Conservation (phyloP, 257 asterid genomes). For the Avicennia marina region DNA sequence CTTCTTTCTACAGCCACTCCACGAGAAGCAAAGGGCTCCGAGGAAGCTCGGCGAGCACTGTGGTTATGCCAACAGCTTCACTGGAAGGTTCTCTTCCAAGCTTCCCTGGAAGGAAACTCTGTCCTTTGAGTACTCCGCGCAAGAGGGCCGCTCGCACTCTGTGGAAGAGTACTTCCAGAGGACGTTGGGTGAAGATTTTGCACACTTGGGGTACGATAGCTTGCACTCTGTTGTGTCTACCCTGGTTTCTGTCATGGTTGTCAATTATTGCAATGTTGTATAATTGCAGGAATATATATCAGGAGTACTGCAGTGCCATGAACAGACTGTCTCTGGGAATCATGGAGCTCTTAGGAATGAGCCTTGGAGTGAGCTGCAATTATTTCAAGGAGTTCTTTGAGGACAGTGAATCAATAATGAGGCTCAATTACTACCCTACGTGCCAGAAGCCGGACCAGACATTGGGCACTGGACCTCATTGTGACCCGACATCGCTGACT, state of each 20-base stretch:
- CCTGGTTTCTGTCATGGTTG: too few relatives aligned
- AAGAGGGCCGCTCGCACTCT: conserved; percentile 24
- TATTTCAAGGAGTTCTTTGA: conserved; percentile 50
- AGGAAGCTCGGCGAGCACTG: conserved; percentile 72
- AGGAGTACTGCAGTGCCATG: conserved; percentile 71
- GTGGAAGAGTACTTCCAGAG: conserved; percentile 55
- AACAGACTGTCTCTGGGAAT: conserved; percentile 65
- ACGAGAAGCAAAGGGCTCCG: conserved; percentile 54
- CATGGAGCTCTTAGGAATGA: conserved; percentile 77
- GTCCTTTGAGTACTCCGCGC: conserved; percentile 56
- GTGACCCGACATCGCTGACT: conserved; percentile 86
- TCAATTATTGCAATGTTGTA: background rate
- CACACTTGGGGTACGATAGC: conserved; percentile 47
- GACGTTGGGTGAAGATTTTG: conserved; percentile 49
- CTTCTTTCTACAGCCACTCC: conserved; percentile 62
- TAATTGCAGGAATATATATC: conserved; percentile 46
- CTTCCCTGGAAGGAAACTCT: conserved; percentile 97
- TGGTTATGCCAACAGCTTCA: conserved; percentile 92
- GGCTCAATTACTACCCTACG: conserved; percentile 77
- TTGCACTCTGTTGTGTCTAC: too few relatives aligned
- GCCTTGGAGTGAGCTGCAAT: conserved; percentile 48
- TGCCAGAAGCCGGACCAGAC: conserved; percentile 77
- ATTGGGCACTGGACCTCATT: conserved; percentile 89
- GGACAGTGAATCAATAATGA: conserved; percentile 81
- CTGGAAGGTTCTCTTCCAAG: conserved; percentile 79